A percentile compares a stretch with the other conserved stretches of the same genome.
Evolutionary conservation across 2,329 filamentous ascomycete species (phyloP).

Genomic region (Lasiodiplodia sp.): DNA sequence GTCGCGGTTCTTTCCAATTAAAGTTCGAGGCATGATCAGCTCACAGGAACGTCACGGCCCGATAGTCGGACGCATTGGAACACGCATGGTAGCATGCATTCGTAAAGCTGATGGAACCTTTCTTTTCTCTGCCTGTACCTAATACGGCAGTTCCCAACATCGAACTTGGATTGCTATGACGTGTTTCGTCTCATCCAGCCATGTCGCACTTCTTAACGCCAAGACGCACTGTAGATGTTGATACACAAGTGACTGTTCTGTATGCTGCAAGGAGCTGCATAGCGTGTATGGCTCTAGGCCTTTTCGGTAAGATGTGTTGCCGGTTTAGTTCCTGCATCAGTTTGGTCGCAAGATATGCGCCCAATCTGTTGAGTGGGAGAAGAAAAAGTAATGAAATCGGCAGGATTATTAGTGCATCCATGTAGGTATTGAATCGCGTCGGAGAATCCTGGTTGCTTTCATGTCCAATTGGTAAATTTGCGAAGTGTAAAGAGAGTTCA

Average conservation of each 20-base stretch:
- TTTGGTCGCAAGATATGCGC: neutral
- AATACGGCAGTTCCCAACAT: neutral
- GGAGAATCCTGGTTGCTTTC: too few relatives aligned
- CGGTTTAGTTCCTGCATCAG: neutral
- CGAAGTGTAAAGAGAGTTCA: too few relatives aligned
- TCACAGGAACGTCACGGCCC: neutral
- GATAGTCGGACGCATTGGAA: neutral
- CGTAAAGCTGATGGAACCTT: neutral
- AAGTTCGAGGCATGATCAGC: neutral
- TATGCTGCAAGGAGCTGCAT: neutral
- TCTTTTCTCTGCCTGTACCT: neutral
- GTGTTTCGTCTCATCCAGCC: neutral
- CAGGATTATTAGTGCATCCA: too few relatives aligned
- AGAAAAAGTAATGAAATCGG: too few relatives aligned
- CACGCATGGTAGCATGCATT: neutral
- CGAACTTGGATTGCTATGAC: neutral
- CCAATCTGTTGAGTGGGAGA: too few relatives aligned
- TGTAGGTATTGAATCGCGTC: too few relatives aligned
- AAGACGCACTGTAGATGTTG: too few relatives aligned
- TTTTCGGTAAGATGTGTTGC: neutral
- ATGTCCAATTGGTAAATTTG: too few relatives aligned
- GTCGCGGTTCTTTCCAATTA: neutral
- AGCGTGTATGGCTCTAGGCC: neutral
- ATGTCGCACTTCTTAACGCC: too few relatives aligned
- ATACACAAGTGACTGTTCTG: too few relatives aligned